Evolutionary conservation across 2,329 filamentous ascomycete species (phyloP), one percentile per base, ranked within the genome.

Genomic region (Xylaria sp.): DNA sequence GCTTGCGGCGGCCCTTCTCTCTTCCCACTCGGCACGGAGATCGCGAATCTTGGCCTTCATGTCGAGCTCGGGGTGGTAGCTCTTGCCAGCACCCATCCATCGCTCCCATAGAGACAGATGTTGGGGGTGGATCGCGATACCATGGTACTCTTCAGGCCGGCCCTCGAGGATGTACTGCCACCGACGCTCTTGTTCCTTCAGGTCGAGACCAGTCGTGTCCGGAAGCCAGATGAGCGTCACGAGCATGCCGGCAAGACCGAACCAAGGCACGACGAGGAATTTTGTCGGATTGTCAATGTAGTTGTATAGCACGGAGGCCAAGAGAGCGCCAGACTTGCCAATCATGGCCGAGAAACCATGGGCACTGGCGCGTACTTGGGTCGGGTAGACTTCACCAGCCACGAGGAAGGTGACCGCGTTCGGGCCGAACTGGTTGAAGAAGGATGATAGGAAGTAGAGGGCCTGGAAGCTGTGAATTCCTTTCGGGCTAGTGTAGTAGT

Each of bases 351-450:
- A 94, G 82, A 97, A 93, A 65, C 95, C 95, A 85, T 98, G 95
- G 60, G 95, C 95, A 20, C 93, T 94, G 73, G 95, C 95, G 76
- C 95, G 94, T 74, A 98, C 90, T 10, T 94, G 93, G 0, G 94
- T 97, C 10, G 95, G 95, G 86, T 93, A 98, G n/a, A 97, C 93
- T 80, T 98, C 95, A 50, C 93, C 95, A 50, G 95, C 95, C 41
- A 97, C 93, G 73, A 98, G 88, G 91, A 98, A 98, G 70, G 94
- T 97, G 76, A 97, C 94, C 55, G 90, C 91, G 87, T 98, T 98
- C 81, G 95, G 95, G 13, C 95, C 95, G 77, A 98, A 98, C 80
- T 98, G 95, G 87, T 97, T 97, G 90, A 98, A 98, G 86, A 98
- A 98, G 28, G 93, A 97, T 8, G 93, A 97, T 74, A 98, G 81